phyloP scores from a whole-genome alignment of 2,329 filamentous ascomycete species.

The Domatiomyces catenatus region DNA sequence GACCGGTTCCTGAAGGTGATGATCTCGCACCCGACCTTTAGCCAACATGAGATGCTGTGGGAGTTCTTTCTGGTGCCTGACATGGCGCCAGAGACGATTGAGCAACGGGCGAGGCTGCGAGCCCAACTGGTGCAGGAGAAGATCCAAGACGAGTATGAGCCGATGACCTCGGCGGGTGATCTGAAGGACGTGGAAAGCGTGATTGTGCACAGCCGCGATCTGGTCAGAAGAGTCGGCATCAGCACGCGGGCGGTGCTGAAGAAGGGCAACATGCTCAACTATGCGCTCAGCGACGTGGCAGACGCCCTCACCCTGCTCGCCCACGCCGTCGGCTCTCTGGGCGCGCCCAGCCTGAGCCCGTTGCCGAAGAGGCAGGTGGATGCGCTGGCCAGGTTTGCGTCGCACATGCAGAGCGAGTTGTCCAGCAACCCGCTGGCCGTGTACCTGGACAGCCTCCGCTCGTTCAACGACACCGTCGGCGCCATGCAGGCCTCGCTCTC shows the following conservation, averaged over 20 bases:
- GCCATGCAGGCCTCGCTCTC: constrained; percentile 67
- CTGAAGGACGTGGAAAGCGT: constrained; percentile 85
- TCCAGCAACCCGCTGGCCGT: constrained; percentile 58
- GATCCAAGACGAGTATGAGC: constrained; percentile 75
- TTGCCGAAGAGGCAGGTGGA: constrained; percentile 52
- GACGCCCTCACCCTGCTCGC: constrained; percentile 29
- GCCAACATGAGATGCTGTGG: constrained; percentile 95
- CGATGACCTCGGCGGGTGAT: constrained; percentile 42
- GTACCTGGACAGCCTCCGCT: constrained; percentile 62
- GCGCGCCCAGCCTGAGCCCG: constrained; percentile 25
- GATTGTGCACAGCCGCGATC: constrained; percentile 76
- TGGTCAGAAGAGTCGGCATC: constrained; percentile 69
- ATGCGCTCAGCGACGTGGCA: constrained; percentile 38
- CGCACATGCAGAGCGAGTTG: constrained; percentile 40
- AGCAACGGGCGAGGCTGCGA: constrained; percentile 73
- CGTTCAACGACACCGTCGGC: constrained; percentile 68
- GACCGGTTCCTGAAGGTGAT: constrained; percentile 81
- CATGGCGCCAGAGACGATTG: constrained; percentile 77
- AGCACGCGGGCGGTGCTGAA: constrained; percentile 71
- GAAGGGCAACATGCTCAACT: constrained; percentile 57
- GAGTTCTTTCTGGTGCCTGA: constrained; percentile 97
- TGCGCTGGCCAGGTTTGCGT: constrained; percentile 59
- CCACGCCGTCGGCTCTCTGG: constrained; percentile 36
- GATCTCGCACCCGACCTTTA: constrained; percentile 76
- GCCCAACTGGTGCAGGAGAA: constrained; percentile 68